Conservation (phyloP, 2,329 filamentous ascomycete species). For the Thielaviopsis punctulata region DNA sequence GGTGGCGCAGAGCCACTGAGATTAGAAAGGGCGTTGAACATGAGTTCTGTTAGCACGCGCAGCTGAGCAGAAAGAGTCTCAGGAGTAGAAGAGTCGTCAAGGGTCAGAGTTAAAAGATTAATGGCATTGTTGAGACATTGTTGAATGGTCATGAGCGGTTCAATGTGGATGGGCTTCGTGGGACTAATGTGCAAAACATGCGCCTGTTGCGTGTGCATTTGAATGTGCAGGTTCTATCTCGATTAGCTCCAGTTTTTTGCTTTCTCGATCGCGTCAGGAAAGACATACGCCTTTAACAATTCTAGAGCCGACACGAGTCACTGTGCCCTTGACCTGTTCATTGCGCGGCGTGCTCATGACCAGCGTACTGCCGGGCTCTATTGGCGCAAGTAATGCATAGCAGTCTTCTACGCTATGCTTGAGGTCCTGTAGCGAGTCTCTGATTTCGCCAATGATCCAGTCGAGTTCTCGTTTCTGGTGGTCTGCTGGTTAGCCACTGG, state of each 20-base stretch:
- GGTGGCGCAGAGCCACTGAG: slow-evolving; percentile 36
- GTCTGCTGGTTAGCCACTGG: slow-evolving; percentile 8
- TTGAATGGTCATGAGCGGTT: slow-evolving; percentile 53
- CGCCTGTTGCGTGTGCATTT: slow-evolving; percentile 48
- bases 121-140: slow-evolving; percentile 69
- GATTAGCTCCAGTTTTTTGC: background rate
- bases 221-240: slow-evolving; percentile 54
- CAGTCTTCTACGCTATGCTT: slow-evolving; percentile 69
- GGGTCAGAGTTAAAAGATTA: slow-evolving; percentile 63
- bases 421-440: slow-evolving; percentile 30
- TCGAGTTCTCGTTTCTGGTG: slow-evolving; percentile 33
- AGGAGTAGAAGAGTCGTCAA: slow-evolving; percentile 39
- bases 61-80: slow-evolving; percentile 39
- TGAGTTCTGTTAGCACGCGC: slow-evolving; percentile 35
- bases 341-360: slow-evolving; percentile 75
- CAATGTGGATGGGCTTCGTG: slow-evolving; percentile 38
- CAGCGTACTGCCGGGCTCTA: slow-evolving; percentile 73
- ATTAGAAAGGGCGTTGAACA: slow-evolving; percentile 32
- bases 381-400: slow-evolving; percentile 67
- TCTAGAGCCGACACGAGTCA: slow-evolving; percentile 78
- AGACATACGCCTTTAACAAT: slow-evolving; percentile 67
- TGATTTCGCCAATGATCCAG: slow-evolving; percentile 36
- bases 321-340: slow-evolving; percentile 79
- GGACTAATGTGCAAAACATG: slow-evolving; percentile 32
- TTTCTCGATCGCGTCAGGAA: background rate